These are phyloP conservation scores for Acer campestre DNA, from an alignment of 345 rosid species.

Conservation along the genomic window DNA sequence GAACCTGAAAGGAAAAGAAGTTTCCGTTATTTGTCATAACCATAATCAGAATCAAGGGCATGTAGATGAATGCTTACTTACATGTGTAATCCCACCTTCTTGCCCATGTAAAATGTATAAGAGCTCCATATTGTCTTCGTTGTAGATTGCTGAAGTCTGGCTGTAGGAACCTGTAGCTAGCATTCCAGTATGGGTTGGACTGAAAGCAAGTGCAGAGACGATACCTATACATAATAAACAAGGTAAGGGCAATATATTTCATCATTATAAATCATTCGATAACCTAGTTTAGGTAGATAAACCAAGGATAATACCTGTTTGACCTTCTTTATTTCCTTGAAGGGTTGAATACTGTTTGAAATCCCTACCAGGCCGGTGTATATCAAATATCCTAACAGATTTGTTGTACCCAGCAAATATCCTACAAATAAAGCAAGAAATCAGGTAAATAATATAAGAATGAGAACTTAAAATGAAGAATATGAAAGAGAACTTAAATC, in stretches of 20 bases:
- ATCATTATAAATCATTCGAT: neutral
- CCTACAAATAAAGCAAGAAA: conserved; percentile 45
- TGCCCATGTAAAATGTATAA: conserved; percentile 80
- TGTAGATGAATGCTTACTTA: conserved; percentile 15
- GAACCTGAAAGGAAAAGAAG: conserved; percentile 56
- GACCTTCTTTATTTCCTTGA: conserved; percentile 90
- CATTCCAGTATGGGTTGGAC: no score
- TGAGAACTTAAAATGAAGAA: neutral
- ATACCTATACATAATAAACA: no score
- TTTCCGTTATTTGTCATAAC: conserved; percentile 22
- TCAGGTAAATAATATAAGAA: conserved; percentile 1
- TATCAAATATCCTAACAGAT: conserved; percentile 76
- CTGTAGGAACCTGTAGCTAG: no score
- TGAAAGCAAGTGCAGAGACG: no score
- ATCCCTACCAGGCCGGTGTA: conserved; percentile 98
- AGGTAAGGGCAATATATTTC: no score
- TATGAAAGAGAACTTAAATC: neutral
- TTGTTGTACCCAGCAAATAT: conserved; percentile 93
- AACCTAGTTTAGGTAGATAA: conserved; percentile 9
- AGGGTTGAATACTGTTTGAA: conserved; percentile 67
- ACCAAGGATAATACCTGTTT: conserved; percentile 56
- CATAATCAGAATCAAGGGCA: conserved; percentile 11
- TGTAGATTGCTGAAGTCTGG: no score
- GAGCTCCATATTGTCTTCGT: conserved; percentile 98
- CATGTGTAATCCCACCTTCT: no score